These are phyloP conservation scores for Chiua sp. DNA, from an alignment of 1,284 basidiomycete species.

Conservation along the genomic window DNA sequence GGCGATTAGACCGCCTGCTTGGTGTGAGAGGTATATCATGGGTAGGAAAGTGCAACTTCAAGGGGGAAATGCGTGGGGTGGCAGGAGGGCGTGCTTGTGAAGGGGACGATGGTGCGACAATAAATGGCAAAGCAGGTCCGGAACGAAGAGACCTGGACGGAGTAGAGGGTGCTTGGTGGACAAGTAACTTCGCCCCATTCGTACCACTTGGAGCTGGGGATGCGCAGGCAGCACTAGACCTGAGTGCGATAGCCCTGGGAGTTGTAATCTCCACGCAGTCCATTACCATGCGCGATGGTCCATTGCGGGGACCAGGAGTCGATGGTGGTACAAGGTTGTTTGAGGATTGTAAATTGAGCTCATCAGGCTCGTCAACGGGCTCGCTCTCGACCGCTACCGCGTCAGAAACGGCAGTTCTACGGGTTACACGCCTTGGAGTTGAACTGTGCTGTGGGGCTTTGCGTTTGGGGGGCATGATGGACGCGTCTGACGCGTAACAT, in stretches of 20 bases:
- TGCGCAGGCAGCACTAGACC: not conserved
- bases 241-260: constrained; percentile 16
- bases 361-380: constrained; percentile 36
- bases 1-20: constrained; percentile 13
- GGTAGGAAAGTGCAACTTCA: constrained; percentile 9
- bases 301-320: constrained; percentile 36
- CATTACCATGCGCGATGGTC: constrained; percentile 39
- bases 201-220: constrained; percentile 18
- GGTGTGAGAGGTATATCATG: constrained; percentile 25
- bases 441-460: constrained; percentile 40
- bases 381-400: not conserved
- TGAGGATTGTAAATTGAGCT: constrained; percentile 40
- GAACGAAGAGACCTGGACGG: constrained; percentile 20
- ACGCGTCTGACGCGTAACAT: constrained; percentile 27
- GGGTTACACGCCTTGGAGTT: constrained; percentile 26
- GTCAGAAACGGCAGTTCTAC: constrained; percentile 13
- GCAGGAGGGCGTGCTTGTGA: constrained; percentile 31
- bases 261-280: constrained; percentile 48
- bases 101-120: constrained; percentile 25
- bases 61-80: constrained; percentile 24
- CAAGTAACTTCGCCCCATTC: constrained; percentile 4
- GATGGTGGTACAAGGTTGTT: constrained; percentile 22
- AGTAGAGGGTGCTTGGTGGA: constrained; percentile 19
- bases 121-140: constrained; percentile 1
- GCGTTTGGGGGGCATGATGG: constrained; percentile 54